Base-by-base conservation (phyloP, 129 eudicot genomes). In the Tagetes patula region DNA sequence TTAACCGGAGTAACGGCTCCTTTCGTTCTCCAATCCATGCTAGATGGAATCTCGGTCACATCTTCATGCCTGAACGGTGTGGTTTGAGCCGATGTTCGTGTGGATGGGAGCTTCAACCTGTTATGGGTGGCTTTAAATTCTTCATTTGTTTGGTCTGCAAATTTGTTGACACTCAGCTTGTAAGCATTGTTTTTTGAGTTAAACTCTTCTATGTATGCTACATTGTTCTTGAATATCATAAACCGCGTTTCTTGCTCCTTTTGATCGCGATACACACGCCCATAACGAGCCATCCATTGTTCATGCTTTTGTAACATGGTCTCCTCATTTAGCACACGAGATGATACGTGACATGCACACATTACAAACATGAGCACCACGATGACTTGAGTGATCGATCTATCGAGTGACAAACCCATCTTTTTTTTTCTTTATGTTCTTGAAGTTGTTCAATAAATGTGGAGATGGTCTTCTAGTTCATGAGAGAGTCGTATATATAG, bases 211-310 rank as follows among this genome's bases (percentile, higher is more conserved):
- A 84, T 73, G 73, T 58, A 75, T 36, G 76, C 78, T 45, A 85
- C 77, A 59, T 75, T 85, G 36, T 75, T 55, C 67, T 67, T 71
- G 55, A 85, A 85, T 70, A 79, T 71, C 39, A 48, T 43, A 49
- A 78, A 81, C 2, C 82, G 81, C 11, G 2, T 67, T 13, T 69
- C 82, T 77, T 74, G 70, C 62, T 85, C 89, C 9, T 46, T 32
- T 3, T 43, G 39, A 34, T 78, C 84, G 49, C 43, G 67, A 39
- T 85, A 85, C 1, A 54, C 75, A 40, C 84, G 85, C 43, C 88
- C 88, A 77, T 69, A 50, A 30, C 10, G 60, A 56, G 77, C 77
- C 83, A 81, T 85, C 86, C 86, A 81, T 40, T 56, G 49, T 70
- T 81, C 63, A 47, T 78, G 82, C 71, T 39, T 75, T 74, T 78